phyloP scores from a whole-genome alignment of 2,329 filamentous ascomycete genomes.

The Clathrospora elynae region DNA sequence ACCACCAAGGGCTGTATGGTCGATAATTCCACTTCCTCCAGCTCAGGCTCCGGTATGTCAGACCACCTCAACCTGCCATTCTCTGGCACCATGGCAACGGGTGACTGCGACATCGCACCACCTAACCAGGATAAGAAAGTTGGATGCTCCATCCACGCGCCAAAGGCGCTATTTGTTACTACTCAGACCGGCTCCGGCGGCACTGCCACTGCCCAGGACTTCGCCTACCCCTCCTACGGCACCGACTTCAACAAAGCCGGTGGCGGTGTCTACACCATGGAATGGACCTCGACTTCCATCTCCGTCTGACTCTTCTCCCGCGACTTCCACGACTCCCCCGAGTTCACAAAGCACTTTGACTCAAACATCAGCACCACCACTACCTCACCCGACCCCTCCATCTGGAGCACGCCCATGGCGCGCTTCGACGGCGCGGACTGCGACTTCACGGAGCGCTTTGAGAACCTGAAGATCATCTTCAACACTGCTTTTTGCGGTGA shows the following conservation, averaged over 20 bases:
- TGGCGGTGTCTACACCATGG: slow-evolving; percentile 51
- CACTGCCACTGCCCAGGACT: slow-evolving; percentile 8
- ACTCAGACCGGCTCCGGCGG: neutral
- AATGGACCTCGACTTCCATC: slow-evolving; percentile 47
- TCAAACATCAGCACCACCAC: neutral
- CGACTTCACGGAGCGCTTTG: slow-evolving; percentile 53
- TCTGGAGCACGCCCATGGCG: slow-evolving; percentile 39
- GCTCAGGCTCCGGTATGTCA: neutral
- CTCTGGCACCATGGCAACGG: slow-evolving; percentile 53
- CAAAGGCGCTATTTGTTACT: neutral
- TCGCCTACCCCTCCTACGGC: slow-evolving; percentile 38
- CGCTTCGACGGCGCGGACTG: slow-evolving; percentile 48
- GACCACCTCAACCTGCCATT: slow-evolving; percentile 29
- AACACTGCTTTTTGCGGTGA: slow-evolving; percentile 60
- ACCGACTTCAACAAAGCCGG: slow-evolving; percentile 39
- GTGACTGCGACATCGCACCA: slow-evolving; percentile 53
- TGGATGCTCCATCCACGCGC: slow-evolving; percentile 38
- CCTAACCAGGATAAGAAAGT: slow-evolving; percentile 35
- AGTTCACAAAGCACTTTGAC: slow-evolving; percentile 1
- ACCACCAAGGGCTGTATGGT: slow-evolving; percentile 34
- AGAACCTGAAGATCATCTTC: slow-evolving; percentile 48
- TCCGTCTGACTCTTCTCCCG: slow-evolving; percentile 52
- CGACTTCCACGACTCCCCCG: slow-evolving; percentile 14
- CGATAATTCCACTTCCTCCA: slow-evolving; percentile 18
- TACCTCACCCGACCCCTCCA: slow-evolving; percentile 19